Evolutionary conservation across 129 eudicot species (phyloP).

Genomic region (Logfia minima): DNA sequence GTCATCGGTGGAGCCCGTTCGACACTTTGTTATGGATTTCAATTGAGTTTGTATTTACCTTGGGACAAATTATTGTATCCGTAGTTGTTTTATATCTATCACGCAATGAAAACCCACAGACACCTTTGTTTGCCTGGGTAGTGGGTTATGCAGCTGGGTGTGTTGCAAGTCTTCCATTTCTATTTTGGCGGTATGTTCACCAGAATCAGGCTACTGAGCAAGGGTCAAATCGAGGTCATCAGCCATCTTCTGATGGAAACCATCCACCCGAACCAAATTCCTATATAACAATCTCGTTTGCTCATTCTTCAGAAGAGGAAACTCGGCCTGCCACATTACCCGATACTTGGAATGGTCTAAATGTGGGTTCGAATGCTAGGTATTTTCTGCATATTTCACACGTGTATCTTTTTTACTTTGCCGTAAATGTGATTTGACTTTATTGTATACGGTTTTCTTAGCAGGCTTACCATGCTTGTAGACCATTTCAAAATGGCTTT

Average conservation of each 20-base stretch:
- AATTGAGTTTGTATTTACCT: slow-evolving; percentile 52
- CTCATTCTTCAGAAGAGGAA: slow-evolving; percentile 58
- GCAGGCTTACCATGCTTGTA: slow-evolving; percentile 49
- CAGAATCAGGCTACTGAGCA: slow-evolving; percentile 51
- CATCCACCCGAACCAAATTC: slow-evolving; percentile 50
- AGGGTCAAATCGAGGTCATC: slow-evolving; percentile 38
- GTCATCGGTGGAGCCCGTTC: slow-evolving; percentile 70
- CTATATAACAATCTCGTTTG: slow-evolving; percentile 59
- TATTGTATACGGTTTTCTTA: not conserved
- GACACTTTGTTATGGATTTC: slow-evolving; percentile 65
- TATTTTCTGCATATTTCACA: slow-evolving; percentile 22
- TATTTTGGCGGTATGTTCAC: slow-evolving; percentile 68
- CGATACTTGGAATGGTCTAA: slow-evolving; percentile 39
- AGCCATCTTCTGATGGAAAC: slow-evolving; percentile 40
- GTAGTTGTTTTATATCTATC: slow-evolving; percentile 52
- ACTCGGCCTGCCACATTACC: slow-evolving; percentile 33
- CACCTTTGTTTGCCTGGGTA: slow-evolving; percentile 81
- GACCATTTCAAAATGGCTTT: slow-evolving; percentile 77
- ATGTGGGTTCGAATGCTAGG: slow-evolving; percentile 43
- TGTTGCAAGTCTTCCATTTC: slow-evolving; percentile 57
- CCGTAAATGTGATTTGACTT: not conserved
- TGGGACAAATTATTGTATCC: slow-evolving; percentile 63
- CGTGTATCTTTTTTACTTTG: not conserved
- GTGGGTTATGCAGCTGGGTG: slow-evolving; percentile 78
- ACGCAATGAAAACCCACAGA: slow-evolving; percentile 61